Evolutionary conservation across 2,329 filamentous ascomycete species (phyloP), one percentile per base, ranked within the genome.

Genomic region (Acrocalymma vagum): DNA sequence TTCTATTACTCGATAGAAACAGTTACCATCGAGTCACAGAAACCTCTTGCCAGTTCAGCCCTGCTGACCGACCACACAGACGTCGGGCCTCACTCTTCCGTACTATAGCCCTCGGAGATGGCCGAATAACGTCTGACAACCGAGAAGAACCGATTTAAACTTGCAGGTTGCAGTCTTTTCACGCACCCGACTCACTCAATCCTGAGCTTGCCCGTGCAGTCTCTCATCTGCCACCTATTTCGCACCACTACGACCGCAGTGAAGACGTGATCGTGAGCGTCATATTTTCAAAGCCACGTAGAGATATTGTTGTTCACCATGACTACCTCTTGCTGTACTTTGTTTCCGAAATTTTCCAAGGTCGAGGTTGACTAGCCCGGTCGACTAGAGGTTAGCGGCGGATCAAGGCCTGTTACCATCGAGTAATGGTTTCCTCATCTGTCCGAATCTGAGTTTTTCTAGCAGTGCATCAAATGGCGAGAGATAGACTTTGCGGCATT

Each of bases 1-100:
- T 14, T 34, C 18, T 16, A 60, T 67, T 67, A 67, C 63, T 67
- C 63, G 60, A 67, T 64, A 41, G 34, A 52, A 53, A 50, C 29
- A 27, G 17, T 46, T 58, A 27, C 33, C 30, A 65, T 68, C 62
- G 62, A 67, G 61, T 65, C 57, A 67, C 44, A 47, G 48, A 60
- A 62, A 58, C 45, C 32, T n/a, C 42, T 36, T 29, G 36, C 18
- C 45, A 43, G 45, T 31, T 42, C 42, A 39, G 36, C 35, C 42
- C 37, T 34, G 49, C 43, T 40, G 35, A 43, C 42, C 45, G 33
- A 29, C 29, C 29, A 26, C 32, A 46, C 50, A 58, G 45, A 48
- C 36, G 36, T 37, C 23, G 38, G 16, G 18, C 30, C 16, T 27
- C 24, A n/a, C 13, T 21, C 14, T 13, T 26, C 32, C 15, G 32